Conservation (phyloP, 1,139 yeast species). For the Kluyveromyces marxianus region DNA sequence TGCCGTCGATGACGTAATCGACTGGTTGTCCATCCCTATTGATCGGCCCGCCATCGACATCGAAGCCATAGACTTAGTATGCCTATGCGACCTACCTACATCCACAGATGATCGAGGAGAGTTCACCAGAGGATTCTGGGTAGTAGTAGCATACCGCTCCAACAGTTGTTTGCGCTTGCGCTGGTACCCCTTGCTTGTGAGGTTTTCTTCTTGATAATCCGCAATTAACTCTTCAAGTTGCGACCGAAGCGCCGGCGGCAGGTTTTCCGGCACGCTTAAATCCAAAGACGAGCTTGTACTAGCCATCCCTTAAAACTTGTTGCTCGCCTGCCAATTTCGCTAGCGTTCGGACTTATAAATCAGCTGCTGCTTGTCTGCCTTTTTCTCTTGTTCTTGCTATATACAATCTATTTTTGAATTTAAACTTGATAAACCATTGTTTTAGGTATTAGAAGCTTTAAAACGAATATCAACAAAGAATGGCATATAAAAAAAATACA, state of each 20-base stretch:
- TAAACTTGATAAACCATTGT: no score
- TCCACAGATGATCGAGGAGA: slow-evolving; percentile 8
- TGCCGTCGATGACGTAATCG: slow-evolving; percentile 6
- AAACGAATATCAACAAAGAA: no score
- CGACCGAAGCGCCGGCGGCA: slow-evolving; percentile 21
- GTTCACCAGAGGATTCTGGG: slow-evolving; percentile 7
- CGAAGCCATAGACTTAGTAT: neutral
- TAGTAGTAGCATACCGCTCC: slow-evolving; percentile 19
- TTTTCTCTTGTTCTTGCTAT: no score
- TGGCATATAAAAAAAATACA: no score
- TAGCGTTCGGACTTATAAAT: neutral
- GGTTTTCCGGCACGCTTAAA: slow-evolving; percentile 25
- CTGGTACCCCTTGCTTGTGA: slow-evolving; percentile 60
- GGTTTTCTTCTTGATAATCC: slow-evolving; percentile 56
- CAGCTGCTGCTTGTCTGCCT: neutral
- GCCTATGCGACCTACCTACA: neutral
- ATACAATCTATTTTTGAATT: no score
- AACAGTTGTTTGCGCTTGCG: slow-evolving; percentile 47
- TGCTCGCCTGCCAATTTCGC: neutral
- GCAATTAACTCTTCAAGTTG: slow-evolving; percentile 38
- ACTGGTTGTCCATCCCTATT: slow-evolving; percentile 4
- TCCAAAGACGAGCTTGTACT: slow-evolving; percentile 13
- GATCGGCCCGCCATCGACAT: slow-evolving; percentile 3
- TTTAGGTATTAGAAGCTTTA: no score
- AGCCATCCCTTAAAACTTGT: neutral